Evolutionary conservation across 768 basidiomycete species (phyloP).

Genomic region (Lentinula sp.): DNA sequence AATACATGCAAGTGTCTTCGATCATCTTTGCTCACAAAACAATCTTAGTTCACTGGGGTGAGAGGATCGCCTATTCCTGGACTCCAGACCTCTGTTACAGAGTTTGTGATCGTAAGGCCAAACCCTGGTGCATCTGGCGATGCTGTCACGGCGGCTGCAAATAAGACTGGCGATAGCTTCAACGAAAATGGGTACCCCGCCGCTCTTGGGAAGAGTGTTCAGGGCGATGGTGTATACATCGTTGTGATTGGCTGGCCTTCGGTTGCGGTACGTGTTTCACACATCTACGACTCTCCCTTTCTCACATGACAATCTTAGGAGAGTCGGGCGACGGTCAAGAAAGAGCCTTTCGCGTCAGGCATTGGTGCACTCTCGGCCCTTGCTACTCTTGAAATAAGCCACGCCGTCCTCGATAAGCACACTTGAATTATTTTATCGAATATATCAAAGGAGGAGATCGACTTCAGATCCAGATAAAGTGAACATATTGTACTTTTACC

Average conservation of each 20-base stretch:
- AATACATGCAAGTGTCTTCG: background rate
- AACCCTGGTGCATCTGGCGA: background rate
- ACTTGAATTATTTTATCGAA: background rate
- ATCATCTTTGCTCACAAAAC: background rate
- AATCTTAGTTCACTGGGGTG: background rate
- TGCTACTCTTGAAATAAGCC: background rate
- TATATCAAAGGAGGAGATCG: no score
- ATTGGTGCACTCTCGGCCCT: background rate
- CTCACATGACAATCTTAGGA: background rate
- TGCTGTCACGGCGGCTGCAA: background rate
- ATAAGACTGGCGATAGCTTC: background rate
- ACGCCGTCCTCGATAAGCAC: background rate
- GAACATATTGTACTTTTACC: no score
- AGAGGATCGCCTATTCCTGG: background rate
- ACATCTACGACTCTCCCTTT: background rate
- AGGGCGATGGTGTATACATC: background rate
- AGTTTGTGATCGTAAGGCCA: background rate
- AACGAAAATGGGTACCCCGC: background rate
- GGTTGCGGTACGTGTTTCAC: background rate
- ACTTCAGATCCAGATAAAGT: background rate
- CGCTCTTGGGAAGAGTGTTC: background rate
- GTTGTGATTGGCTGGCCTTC: constrained; percentile 2
- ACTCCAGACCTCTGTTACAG: background rate
- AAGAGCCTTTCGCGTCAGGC: background rate
- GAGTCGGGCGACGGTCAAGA: background rate